Evolutionary conservation across 2,329 filamentous ascomycete genomes (phyloP), one percentile per base, ranked within the genome.

Genomic region (Ophiostoma perfectum): DNA sequence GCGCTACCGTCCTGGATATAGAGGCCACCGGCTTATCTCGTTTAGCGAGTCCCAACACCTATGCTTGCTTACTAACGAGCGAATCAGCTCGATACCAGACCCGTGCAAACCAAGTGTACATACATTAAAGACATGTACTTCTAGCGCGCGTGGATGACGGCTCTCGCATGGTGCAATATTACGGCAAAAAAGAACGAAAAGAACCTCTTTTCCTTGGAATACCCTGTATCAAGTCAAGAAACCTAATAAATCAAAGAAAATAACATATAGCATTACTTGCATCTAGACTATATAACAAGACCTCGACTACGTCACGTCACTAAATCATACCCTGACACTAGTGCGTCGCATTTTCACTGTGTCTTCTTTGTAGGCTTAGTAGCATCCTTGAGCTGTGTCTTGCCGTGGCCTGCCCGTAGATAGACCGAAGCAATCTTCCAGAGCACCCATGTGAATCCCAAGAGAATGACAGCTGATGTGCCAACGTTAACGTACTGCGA

Each of bases 401-500:
- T 73, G 27, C 76, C 74, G 60, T 79, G 74, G 4, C 78, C 78
- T 36, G 76, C 75, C 70, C 69, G 73, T 14, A 75, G 66, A 71
- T 78, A 81, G 9, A 78, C 78, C 5, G 73, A 74, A 16, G 77
- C 75, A 58, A 91, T 76, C 75, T 84, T 88, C 83, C 84, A 88
- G 16, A 88, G 73, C 18, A 92, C 81, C 88, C 89, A 93, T n/a
- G 81, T 74, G 75, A 91, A 90, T 0, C 90, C 90, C 52, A 88
- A 72, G 2, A 82, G 70, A 12, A 93, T 84, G 1, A 82, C 85
- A 1, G 77, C 78, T 3, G 86, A 80, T 0, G 90, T 93, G 3
- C 87, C 82, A 4, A 77, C 64, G 71, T 82, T 80, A 5, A 86
- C 86, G 36, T 81, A 83, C 16, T 76, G 75, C 2, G 81, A 79